Base-by-base conservation (phyloP, 2,329 filamentous ascomycete genomes). In the Juglanconis oblonga region DNA sequence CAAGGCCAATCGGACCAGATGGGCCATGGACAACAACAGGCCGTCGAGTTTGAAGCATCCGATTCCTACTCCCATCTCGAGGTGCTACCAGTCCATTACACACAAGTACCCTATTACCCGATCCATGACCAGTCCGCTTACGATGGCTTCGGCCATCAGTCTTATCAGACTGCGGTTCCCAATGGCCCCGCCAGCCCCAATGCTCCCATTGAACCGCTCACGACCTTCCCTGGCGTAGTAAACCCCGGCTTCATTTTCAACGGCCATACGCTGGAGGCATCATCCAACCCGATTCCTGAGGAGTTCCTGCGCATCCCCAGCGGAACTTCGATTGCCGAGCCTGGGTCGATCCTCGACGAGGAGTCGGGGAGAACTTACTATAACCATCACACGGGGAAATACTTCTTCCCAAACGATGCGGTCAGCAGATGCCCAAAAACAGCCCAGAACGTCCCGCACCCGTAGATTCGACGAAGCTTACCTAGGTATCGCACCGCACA, bases 381-480 rank as follows among this genome's bases (percentile, higher is more conserved):
- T 13, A 62, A 60, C 17, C 58, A 62, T 29, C 54, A 59, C 50
- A 55, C 55, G 31, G 57, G 61, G 32, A 59, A 38, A 17, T 72
- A 72, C 61, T 70, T 71, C 47, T 51, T 72, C 44, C 70, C 70
- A 13, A 72, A 72, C 58, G 70, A 72, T 55, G 48, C 70, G 69
- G 63, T 62, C 31, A 5, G 52, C 49, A 40, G n/a, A 14, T 11
- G 7, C 44, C 35, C 17, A 9, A 11, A 9, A 5, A n/a, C 44
- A 24, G 17, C 17, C 17, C 17, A 24, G 17, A 24, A 24, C 17
- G 17, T 24, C 2, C 17, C 17, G 17, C 17, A 24, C 17, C 17
- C 5, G 5, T 24, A 9, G 11, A 45, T 6, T 17, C n/a, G 3
- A 24, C 5, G 7, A 17, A 24, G 44, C 10, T 45, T 17, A 45